These are phyloP conservation scores for Saccharomyces hybrid DNA, from an alignment of 1,139 yeast genomes.

Conservation along the genomic window DNA sequence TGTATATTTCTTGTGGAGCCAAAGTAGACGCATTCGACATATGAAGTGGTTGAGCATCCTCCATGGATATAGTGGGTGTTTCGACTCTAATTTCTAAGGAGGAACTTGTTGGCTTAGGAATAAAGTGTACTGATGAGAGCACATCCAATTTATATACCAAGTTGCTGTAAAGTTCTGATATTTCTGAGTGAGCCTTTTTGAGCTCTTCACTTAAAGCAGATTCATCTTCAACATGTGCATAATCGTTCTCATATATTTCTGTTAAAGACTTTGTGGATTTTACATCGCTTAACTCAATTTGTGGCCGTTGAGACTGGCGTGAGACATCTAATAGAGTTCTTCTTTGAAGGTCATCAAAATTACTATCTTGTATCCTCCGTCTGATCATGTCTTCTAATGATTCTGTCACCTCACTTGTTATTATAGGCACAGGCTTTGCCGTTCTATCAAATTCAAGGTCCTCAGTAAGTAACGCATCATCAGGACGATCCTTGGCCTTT, in stretches of 20 bases:
- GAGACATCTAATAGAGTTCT: slow-evolving; percentile 58
- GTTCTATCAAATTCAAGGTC: slow-evolving; percentile 67
- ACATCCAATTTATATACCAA: slow-evolving; percentile 75
- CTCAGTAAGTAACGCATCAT: slow-evolving; percentile 67
- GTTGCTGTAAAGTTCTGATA: slow-evolving; percentile 53
- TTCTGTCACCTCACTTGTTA: slow-evolving; percentile 82
- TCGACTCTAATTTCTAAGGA: slow-evolving; percentile 73
- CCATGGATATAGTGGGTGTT: slow-evolving; percentile 79
- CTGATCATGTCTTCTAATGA: slow-evolving; percentile 81
- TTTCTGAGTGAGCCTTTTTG: slow-evolving; percentile 69
- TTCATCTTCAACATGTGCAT: slow-evolving; percentile 40
- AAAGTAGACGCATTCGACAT: slow-evolving; percentile 66
- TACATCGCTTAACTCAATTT: slow-evolving; percentile 73
- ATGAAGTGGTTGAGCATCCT: slow-evolving; percentile 91
- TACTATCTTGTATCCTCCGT: slow-evolving; percentile 63
- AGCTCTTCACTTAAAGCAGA: slow-evolving; percentile 53
- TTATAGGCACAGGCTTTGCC: slow-evolving; percentile 83
- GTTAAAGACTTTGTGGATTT: slow-evolving; percentile 86
- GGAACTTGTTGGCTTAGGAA: slow-evolving; percentile 85
- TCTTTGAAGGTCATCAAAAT: slow-evolving; percentile 80
- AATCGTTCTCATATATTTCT: slow-evolving; percentile 85
- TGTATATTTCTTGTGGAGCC: slow-evolving; percentile 95
- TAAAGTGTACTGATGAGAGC: slow-evolving; percentile 83
- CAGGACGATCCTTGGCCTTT: slow-evolving; percentile 69
- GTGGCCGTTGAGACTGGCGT: slow-evolving; percentile 28